A percentile compares a stretch with the other conserved stretches of the same genome.
phyloP scores from a whole-genome alignment of 2,329 filamentous ascomycete species.

The Colletotrichum brevisporum region DNA sequence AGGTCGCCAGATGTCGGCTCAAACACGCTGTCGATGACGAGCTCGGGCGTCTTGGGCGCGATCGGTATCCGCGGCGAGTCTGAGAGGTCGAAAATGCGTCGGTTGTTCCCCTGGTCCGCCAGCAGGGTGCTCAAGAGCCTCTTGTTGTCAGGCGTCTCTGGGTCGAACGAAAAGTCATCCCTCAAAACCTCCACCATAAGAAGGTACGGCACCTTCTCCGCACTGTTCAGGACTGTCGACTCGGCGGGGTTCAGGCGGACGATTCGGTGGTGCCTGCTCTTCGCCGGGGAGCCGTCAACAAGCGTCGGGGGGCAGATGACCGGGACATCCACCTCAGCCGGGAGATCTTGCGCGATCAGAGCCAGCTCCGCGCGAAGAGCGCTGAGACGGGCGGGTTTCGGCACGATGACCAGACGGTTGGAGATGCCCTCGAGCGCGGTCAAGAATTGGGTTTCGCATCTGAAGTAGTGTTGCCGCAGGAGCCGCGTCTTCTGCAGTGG shows the following conservation, averaged over 20 bases:
- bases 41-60: conserved; percentile 58
- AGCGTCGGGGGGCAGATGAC: conserved; percentile 84
- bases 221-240: conserved; percentile 87
- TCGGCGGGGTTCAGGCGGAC: conserved; percentile 87
- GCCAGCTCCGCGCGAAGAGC: conserved; percentile 85
- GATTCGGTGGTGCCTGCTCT: conserved; percentile 85
- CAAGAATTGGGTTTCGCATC: conserved; percentile 84
- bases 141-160: conserved; percentile 80
- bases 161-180: conserved; percentile 88
- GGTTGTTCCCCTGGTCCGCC: conserved; percentile 69
- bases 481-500: conserved; percentile 78
- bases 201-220: conserved; percentile 87
- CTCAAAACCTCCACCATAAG: conserved; percentile 87
- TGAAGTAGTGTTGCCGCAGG: conserved; percentile 85
- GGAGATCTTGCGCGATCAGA: conserved; percentile 84
- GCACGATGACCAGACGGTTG: conserved; percentile 85
- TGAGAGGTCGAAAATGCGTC: conserved; percentile 76
- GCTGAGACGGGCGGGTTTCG: conserved; percentile 85
- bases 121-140: conserved; percentile 72
- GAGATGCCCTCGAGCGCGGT: conserved; percentile 87
- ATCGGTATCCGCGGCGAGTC: conserved; percentile 72
- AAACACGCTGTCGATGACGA: conserved; percentile 80
- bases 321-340: conserved; percentile 87
- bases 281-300: conserved; percentile 79
- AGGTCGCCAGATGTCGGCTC: conserved; percentile 86